Evolutionary conservation across 495 filamentous ascomycete genomes (phyloP).

Genomic region (Hypoxylon fuscum): DNA sequence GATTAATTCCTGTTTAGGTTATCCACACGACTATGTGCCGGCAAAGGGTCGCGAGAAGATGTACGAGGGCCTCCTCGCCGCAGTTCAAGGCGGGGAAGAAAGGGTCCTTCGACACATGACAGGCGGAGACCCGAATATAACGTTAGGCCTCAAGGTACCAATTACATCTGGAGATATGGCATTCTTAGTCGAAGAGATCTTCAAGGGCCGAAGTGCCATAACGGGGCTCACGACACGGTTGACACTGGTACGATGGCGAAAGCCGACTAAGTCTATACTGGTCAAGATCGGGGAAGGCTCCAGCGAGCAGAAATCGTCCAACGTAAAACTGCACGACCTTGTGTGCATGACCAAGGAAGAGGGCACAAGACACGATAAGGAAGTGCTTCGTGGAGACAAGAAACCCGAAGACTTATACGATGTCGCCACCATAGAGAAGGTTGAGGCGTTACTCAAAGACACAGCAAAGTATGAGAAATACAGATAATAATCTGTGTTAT

Average conservation of each 20-base stretch:
- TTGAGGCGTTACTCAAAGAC: constrained; percentile 66
- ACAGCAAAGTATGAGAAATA: constrained; percentile 52
- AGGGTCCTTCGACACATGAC: constrained; percentile 65
- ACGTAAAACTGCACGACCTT: constrained; percentile 72
- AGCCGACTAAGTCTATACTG: constrained; percentile 53
- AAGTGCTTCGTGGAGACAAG: constrained; percentile 77
- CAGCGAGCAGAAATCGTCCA: constrained; percentile 75
- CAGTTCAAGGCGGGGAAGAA: constrained; percentile 79
- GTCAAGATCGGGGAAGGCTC: constrained; percentile 62
- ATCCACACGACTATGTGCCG: constrained; percentile 83
- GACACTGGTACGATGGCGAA: constrained; percentile 79
- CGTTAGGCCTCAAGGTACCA: constrained; percentile 76
- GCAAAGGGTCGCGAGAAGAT: constrained; percentile 88
- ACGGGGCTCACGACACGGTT: constrained; percentile 82
- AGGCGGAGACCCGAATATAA: constrained; percentile 63
- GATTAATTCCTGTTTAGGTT: constrained; percentile 57
- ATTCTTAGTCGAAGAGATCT: constrained; percentile 91
- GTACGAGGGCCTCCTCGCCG: constrained; percentile 80
- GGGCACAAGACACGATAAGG: constrained; percentile 78
- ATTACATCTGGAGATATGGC: constrained; percentile 81
- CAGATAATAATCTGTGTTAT: constrained; percentile 28
- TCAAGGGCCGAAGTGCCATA: constrained; percentile 80
- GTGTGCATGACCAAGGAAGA: constrained; percentile 99
- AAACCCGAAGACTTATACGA: constrained; percentile 77
- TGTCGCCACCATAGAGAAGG: constrained; percentile 65